Conservation (phyloP, 139 green algal species). For the Chlamydomonas applanata region DNA sequence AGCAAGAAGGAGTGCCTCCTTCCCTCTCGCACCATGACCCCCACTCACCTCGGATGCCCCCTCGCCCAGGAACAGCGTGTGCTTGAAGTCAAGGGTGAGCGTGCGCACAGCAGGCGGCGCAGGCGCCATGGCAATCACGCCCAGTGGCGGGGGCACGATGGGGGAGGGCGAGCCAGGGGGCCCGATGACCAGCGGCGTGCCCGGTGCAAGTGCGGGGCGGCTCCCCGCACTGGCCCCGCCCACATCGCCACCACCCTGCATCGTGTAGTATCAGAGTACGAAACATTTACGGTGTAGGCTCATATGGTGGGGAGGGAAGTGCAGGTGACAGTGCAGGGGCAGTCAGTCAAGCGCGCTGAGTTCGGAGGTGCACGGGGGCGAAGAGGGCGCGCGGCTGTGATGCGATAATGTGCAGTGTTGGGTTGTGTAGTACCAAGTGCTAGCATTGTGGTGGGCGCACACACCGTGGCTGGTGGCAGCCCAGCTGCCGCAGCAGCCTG, state of each 20-base stretch:
- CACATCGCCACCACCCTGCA: neutral
- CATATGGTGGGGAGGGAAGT: neutral
- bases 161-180: slow-evolving; percentile 11
- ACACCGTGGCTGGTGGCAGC: neutral
- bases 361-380: neutral
- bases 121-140: slow-evolving; percentile 3
- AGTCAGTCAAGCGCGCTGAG: neutral
- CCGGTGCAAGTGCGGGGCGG: neutral
- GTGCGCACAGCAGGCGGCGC: neutral
- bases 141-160: neutral
- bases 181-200: neutral
- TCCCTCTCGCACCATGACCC: neutral
- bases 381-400: too few relatives aligned
- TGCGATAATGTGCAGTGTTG: neutral
- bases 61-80: slow-evolving; percentile 30
- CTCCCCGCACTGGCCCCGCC: neutral
- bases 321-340: neutral
- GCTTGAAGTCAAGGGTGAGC: slow-evolving; percentile 28
- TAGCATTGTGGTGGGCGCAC: neutral
- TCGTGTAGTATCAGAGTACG: too few relatives aligned
- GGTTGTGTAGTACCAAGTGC: neutral
- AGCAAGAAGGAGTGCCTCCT: too few relatives aligned
- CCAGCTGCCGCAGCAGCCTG: neutral
- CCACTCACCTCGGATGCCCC: slow-evolving; percentile 26
- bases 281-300: neutral